A percentile compares a stretch with the other conserved stretches of the same genome.
phyloP scores from a whole-genome alignment of 352 stramenopile genomes.

The Phytophthora sansomeana region DNA sequence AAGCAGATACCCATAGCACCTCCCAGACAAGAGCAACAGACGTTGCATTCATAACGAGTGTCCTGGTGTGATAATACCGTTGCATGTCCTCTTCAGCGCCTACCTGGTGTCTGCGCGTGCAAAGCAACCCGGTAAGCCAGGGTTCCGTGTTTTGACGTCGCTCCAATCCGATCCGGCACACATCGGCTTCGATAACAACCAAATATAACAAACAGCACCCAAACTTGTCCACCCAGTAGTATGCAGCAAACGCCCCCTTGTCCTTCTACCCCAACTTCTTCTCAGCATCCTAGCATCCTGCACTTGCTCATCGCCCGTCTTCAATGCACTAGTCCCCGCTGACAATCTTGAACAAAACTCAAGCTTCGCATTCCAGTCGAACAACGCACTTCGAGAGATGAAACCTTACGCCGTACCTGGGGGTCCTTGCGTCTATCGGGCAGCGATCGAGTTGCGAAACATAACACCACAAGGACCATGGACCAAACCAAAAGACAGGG shows the following conservation, averaged over 20 bases:
- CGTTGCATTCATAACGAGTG: constrained; percentile 51
- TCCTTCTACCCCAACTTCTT: constrained; percentile 8
- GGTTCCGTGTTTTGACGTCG: background rate
- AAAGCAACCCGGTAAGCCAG: background rate
- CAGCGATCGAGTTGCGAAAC: constrained; percentile 32
- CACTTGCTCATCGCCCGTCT: constrained; percentile 1
- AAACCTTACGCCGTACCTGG: constrained; percentile 60
- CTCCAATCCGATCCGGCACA: constrained; percentile 15
- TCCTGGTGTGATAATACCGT: constrained; percentile 27
- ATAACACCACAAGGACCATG: constrained; percentile 38
- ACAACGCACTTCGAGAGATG: constrained; percentile 18
- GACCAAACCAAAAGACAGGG: constrained; percentile 36
- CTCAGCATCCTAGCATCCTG: constrained; percentile 1
- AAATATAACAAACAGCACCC: constrained; percentile 26
- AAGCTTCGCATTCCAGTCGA: constrained; percentile 23
- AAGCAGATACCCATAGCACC: constrained; percentile 18
- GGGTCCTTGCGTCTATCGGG: constrained; percentile 67
- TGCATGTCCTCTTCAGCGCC: constrained; percentile 25
- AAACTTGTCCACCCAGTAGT: constrained; percentile 14
- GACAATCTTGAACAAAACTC: constrained; percentile 13
- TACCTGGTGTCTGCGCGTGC: constrained; percentile 32
- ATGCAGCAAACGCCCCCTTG: constrained; percentile 18
- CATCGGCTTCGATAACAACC: constrained; percentile 23
- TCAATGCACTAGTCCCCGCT: constrained; percentile 7
- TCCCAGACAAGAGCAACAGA: constrained; percentile 39